Percentiles rank a stretch among this genome's conserved stretches.
phyloP scores from a whole-genome alignment of 192 early-diverging fungal species.

The Podila horticola region DNA sequence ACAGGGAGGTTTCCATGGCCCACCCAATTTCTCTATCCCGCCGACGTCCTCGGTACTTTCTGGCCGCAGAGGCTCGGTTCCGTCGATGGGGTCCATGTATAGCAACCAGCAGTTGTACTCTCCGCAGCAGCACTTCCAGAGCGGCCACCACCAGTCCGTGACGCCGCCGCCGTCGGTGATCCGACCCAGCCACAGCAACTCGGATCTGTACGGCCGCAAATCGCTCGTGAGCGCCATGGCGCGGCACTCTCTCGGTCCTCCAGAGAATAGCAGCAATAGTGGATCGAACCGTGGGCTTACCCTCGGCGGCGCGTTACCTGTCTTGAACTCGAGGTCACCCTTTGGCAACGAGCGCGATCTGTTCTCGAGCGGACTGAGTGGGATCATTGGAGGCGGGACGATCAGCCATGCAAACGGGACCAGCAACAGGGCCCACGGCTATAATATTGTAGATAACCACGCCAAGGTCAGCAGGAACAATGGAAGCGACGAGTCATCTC shows the following conservation, averaged over 20 bases:
- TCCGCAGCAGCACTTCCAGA: constrained; percentile 6
- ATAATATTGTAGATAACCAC: not conserved
- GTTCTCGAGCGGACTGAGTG: constrained; percentile 43
- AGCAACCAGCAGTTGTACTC: constrained; percentile 45
- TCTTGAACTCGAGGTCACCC: constrained; percentile 7
- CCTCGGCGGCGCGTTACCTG: not conserved
- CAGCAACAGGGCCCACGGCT: not conserved
- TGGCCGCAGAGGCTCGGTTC: constrained; percentile 39
- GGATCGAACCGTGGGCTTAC: not conserved
- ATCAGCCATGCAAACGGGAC: constrained; percentile 31
- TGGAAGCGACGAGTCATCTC: not conserved
- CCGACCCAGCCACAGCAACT: constrained; percentile 38
- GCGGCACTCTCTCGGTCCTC: constrained; percentile 27
- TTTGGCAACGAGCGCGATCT: constrained; percentile 24
- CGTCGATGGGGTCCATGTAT: constrained; percentile 47
- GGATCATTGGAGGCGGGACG: constrained; percentile 47
- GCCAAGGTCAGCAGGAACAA: not conserved
- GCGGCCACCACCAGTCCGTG: constrained; percentile 15
- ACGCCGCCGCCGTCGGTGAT: constrained; percentile 25
- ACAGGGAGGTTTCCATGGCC: not conserved
- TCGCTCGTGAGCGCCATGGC: constrained; percentile 38
- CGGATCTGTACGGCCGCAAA: constrained; percentile 47
- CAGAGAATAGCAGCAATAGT: not conserved
- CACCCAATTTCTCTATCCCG: not conserved
- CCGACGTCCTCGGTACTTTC: constrained; percentile 9